Conservation (phyloP, 2,329 filamentous ascomycete genomes). For the Talaromyces marneffei region DNA sequence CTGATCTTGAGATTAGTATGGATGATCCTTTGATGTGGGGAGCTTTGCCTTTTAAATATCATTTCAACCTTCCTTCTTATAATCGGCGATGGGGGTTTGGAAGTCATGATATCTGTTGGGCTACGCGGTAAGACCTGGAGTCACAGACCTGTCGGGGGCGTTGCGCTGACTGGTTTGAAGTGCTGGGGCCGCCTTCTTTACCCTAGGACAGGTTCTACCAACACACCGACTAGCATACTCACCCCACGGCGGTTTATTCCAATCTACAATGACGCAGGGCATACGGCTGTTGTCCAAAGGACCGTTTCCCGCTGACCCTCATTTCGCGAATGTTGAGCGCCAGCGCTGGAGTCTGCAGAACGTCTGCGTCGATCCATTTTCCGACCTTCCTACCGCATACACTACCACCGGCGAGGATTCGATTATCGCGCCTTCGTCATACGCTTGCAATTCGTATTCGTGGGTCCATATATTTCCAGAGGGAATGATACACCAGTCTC, state of each 20-base stretch:
- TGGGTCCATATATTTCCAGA: constrained; percentile 98
- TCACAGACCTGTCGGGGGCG: background rate
- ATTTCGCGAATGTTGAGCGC: constrained; percentile 33
- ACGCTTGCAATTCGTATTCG: constrained; percentile 61
- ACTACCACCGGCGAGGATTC: constrained; percentile 37
- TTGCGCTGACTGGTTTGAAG: constrained; percentile 38
- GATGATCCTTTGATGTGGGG: constrained; percentile 97
- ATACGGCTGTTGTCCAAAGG: constrained; percentile 73
- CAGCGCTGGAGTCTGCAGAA: constrained; percentile 37
- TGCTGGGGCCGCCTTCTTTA: constrained; percentile 71
- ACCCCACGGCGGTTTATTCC: constrained; percentile 74
- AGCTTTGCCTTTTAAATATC: constrained; percentile 68
- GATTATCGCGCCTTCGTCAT: constrained; percentile 67
- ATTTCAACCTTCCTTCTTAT: constrained; percentile 55
- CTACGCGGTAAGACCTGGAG: constrained; percentile 60
- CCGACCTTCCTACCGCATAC: constrained; percentile 38
- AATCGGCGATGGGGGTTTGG: constrained; percentile 86
- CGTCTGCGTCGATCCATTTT: constrained; percentile 44
- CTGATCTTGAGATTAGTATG: constrained; percentile 53
- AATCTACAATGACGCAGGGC: constrained; percentile 80
- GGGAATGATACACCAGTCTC: constrained; percentile 85
- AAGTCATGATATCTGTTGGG: constrained; percentile 93
- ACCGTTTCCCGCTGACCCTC: constrained; percentile 49
- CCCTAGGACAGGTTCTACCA: constrained; percentile 80
- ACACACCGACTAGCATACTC: constrained; percentile 79